Evolutionary conservation across 225 moss, liverwort and hornwort genomes (phyloP).

Genomic region (Marchantia polymorpha): DNA sequence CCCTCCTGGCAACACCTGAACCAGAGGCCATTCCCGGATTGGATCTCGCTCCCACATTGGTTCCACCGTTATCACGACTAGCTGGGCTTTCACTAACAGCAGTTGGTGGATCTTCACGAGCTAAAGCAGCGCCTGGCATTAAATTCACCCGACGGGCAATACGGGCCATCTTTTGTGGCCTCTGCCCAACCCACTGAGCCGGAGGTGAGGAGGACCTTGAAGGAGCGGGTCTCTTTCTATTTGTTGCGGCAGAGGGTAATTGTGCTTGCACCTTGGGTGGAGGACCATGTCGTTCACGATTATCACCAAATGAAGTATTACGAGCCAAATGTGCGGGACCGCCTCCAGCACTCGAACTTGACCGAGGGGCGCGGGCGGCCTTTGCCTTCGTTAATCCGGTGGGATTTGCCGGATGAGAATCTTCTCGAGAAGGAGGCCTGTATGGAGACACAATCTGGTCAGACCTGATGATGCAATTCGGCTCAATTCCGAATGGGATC

Average conservation of each 20-base stretch:
- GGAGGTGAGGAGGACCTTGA: conserved; percentile 89
- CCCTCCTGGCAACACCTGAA: conserved; percentile 58
- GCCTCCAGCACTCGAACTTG: conserved; percentile 60
- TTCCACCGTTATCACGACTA: conserved; percentile 42
- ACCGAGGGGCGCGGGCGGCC: conserved; percentile 90
- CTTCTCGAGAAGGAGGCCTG: conserved; percentile 72
- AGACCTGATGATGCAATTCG: not conserved
- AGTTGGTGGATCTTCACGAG: conserved; percentile 61
- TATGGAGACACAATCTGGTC: not conserved
- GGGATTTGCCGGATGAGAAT: conserved; percentile 52
- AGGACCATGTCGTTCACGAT: conserved; percentile 66
- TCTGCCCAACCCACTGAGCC: conserved; percentile 89
- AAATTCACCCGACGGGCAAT: conserved; percentile 63
- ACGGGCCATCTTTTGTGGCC: conserved; percentile 80
- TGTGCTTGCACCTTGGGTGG: conserved; percentile 52
- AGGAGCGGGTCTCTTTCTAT: conserved; percentile 75
- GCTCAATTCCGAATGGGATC: not conserved
- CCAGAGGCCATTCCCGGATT: conserved; percentile 48
- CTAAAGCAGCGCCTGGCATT: conserved; percentile 56
- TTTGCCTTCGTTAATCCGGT: conserved; percentile 71
- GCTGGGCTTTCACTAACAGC: conserved; percentile 36
- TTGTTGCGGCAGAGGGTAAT: conserved; percentile 46
- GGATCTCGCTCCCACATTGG: conserved; percentile 51
- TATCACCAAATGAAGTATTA: conserved; percentile 61
- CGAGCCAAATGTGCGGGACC: conserved; percentile 60